A percentile compares a stretch with the other conserved stretches of the same genome.
Conservation (phyloP, 768 basidiomycete species). For the Rhizopogon salebrosus region DNA sequence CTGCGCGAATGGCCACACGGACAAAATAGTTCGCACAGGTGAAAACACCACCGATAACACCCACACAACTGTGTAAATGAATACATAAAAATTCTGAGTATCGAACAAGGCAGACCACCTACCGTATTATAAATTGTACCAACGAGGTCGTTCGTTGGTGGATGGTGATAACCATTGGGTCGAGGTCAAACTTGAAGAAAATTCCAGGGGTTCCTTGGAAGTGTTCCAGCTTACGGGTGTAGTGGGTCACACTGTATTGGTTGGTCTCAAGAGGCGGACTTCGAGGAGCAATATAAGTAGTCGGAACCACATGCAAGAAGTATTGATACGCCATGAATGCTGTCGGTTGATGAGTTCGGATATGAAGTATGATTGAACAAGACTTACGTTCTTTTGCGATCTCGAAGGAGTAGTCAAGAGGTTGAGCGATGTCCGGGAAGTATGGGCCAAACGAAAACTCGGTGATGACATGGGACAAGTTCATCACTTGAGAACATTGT, state of each 20-base stretch:
- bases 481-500: slow-evolving; percentile 65
- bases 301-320: slow-evolving; percentile 93
- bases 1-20: slow-evolving; percentile 55
- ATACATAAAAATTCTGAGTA: not conserved
- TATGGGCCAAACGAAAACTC: slow-evolving; percentile 97
- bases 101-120: slow-evolving; percentile 2
- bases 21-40: slow-evolving; percentile 80
- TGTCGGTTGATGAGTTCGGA: slow-evolving; percentile 22
- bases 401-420: slow-evolving; percentile 88
- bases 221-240: slow-evolving; percentile 69
- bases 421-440: slow-evolving; percentile 94
- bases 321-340: slow-evolving; percentile 92
- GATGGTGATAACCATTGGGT: slow-evolving; percentile 81
- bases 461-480: slow-evolving; percentile 91
- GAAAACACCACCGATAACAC: slow-evolving; percentile 92
- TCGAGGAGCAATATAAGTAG: slow-evolving; percentile 81
- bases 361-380: slow-evolving; percentile 2
- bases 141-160: slow-evolving; percentile 85
- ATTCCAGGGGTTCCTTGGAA: slow-evolving; percentile 85
- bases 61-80: slow-evolving; percentile 51
- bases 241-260: slow-evolving; percentile 95
- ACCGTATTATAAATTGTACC: slow-evolving; percentile 75
- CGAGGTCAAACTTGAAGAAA: slow-evolving; percentile 97
- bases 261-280: slow-evolving; percentile 61
- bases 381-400: slow-evolving; percentile 60